phyloP scores from a whole-genome alignment of 2,329 filamentous ascomycete genomes.

The Cladorrhinum sp. region DNA sequence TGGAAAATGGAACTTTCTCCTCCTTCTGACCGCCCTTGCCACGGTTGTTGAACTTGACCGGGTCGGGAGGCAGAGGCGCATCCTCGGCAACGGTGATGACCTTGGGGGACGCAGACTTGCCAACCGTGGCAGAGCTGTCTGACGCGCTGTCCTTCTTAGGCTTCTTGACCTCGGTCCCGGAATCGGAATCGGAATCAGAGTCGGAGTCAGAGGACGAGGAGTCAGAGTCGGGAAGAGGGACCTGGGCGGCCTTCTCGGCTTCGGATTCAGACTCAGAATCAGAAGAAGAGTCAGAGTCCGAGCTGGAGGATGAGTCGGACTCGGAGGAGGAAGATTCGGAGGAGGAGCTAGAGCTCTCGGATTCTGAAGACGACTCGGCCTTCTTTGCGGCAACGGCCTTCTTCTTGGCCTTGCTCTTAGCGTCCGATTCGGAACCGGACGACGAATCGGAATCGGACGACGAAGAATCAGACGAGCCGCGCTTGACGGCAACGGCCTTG shows the following conservation, averaged over 20 bases:
- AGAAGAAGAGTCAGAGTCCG: slow-evolving; percentile 30
- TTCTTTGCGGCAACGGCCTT: too few species aligned
- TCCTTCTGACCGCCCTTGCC: slow-evolving; percentile 42
- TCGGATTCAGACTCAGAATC: slow-evolving; percentile 34
- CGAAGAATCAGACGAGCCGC: slow-evolving; percentile 34
- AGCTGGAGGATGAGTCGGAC: slow-evolving; percentile 23
- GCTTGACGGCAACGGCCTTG: slow-evolving; percentile 42
- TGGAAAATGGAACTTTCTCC: slow-evolving; percentile 69
- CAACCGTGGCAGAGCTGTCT: slow-evolving; percentile 47
- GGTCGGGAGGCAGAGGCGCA: slow-evolving; percentile 54
- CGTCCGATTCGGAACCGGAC: slow-evolving; percentile 25
- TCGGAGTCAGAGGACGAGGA: slow-evolving; percentile 29
- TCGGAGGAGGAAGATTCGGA: slow-evolving; percentile 25
- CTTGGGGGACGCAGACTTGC: slow-evolving; percentile 53
- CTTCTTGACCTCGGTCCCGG: slow-evolving; percentile 51
- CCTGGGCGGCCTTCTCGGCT: slow-evolving; percentile 26
- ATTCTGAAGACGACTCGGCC: slow-evolving; percentile 22
- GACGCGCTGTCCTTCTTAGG: slow-evolving; percentile 29
- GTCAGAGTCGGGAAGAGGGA: slow-evolving; percentile 29
- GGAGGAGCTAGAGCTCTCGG: slow-evolving; percentile 29
- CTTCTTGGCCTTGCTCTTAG: slow-evolving; percentile 11
- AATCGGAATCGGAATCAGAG: slow-evolving; percentile 19
- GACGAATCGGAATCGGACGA: slow-evolving; percentile 32
- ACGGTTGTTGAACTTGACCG: slow-evolving; percentile 40
- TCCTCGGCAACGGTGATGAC: slow-evolving; percentile 38